Evolutionary conservation across 805 yeast genomes (phyloP).

Genomic region (Candida maltosa): DNA sequence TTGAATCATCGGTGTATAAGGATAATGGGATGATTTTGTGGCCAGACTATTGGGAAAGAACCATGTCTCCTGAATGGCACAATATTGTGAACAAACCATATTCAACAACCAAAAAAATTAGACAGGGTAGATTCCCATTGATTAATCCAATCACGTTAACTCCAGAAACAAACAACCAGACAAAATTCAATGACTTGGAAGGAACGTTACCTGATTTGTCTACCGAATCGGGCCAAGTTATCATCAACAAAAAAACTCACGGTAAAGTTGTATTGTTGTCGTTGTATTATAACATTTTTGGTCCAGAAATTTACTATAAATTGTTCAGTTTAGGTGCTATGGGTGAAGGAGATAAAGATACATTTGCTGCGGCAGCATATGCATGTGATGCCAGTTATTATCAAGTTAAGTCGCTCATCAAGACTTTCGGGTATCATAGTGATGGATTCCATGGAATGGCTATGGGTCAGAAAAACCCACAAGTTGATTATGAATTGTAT

Average conservation of each 20-base stretch:
- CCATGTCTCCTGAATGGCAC: constrained; percentile 57
- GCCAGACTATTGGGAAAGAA: constrained; percentile 72
- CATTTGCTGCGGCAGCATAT: constrained; percentile 63
- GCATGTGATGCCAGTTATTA: constrained; percentile 11
- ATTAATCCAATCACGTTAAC: constrained; percentile 29
- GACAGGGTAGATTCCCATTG: constrained; percentile 29
- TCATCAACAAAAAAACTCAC: constrained; percentile 60
- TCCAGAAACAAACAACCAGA: constrained; percentile 35
- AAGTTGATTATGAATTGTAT: constrained; percentile 17
- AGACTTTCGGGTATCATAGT: constrained; percentile 22
- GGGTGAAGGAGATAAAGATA: constrained; percentile 80
- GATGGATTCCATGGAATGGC: constrained; percentile 19
- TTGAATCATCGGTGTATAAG: constrained; percentile 43
- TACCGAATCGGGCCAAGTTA: constrained; percentile 66
- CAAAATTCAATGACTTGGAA: constrained; percentile 18
- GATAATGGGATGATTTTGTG: constrained; percentile 51
- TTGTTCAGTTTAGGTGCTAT: constrained; percentile 67
- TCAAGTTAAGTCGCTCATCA: constrained; percentile 15
- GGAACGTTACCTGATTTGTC: constrained; percentile 66
- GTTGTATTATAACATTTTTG: constrained; percentile 61
- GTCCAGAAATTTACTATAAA: constrained; percentile 65
- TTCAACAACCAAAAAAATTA: constrained; percentile 17
- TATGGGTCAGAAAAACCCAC: constrained; percentile 31
- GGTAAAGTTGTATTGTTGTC: constrained; percentile 54
- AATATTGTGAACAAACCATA: constrained; percentile 33